Evolutionary conservation across 306 rosid species (phyloP).

Genomic region (Oxytropis ochrocephala): DNA sequence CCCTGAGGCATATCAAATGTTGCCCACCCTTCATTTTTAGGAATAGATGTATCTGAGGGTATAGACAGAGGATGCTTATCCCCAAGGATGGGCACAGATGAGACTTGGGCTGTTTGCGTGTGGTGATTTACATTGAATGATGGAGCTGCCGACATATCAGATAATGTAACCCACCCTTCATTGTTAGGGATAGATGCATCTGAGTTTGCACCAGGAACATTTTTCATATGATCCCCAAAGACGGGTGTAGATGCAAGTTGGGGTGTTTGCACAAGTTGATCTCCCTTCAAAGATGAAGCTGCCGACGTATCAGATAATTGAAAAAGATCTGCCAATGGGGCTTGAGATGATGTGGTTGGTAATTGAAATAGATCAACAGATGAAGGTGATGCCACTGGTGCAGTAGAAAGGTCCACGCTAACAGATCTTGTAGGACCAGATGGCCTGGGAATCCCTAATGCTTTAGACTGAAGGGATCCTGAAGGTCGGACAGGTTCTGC

Average conservation of each 20-base stretch:
- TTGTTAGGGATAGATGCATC: too few species aligned
- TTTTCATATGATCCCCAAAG: too few species aligned
- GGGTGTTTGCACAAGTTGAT: too few species aligned
- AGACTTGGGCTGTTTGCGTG: constrained; percentile 23
- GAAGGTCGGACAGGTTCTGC: constrained; percentile 41
- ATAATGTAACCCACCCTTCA: neutral
- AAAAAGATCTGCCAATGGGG: constrained; percentile 38
- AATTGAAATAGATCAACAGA: constrained; percentile 50
- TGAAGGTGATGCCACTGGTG: constrained; percentile 26
- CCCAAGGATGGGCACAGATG: constrained; percentile 39
- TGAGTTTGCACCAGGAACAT: too few species aligned
- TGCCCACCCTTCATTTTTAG: constrained; percentile 80
- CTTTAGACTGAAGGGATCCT: constrained; percentile 30
- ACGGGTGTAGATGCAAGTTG: too few species aligned
- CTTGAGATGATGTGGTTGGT: constrained; percentile 35
- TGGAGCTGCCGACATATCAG: constrained; percentile 20
- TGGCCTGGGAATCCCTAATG: constrained; percentile 22
- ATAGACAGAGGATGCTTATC: constrained; percentile 32
- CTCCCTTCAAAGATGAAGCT: too few species aligned
- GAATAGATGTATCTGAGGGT: constrained; percentile 34
- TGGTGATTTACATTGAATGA: constrained; percentile 32
- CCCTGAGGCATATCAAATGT: constrained; percentile 60
- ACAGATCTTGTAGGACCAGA: constrained; percentile 44
- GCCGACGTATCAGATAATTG: neutral
- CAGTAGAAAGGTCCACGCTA: constrained; percentile 41